Percentiles rank a stretch among this genome's conserved stretches.
Conservation (phyloP, 1,284 basidiomycete genomes). For the Apiotrichum porosum region DNA sequence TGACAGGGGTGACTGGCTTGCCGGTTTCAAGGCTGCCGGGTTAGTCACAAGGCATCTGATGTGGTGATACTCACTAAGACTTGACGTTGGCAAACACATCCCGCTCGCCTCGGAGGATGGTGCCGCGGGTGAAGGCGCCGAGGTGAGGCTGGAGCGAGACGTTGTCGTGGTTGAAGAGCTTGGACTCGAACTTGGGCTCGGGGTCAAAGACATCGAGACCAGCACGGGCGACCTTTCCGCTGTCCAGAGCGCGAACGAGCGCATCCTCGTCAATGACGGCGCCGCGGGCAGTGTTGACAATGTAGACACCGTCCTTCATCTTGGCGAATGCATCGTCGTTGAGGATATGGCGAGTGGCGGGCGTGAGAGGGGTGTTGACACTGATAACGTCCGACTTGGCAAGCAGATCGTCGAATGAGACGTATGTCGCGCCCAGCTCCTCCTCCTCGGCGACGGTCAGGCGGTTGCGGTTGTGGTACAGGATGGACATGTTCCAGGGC, state of each 20-base stretch:
- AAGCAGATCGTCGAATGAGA: constrained; percentile 39
- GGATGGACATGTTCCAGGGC: constrained; percentile 26
- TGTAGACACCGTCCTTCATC: constrained; percentile 42
- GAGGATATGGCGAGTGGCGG: constrained; percentile 30
- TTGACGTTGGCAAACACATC: constrained; percentile 26
- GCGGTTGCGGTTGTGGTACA: constrained; percentile 26
- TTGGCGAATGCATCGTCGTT: constrained; percentile 32
- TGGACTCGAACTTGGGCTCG: constrained; percentile 22
- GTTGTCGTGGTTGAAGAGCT: constrained; percentile 11
- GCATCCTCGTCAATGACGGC: constrained; percentile 42
- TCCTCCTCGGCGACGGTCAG: constrained; percentile 23
- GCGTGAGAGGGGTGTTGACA: constrained; percentile 34
- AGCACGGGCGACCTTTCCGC: constrained; percentile 31
- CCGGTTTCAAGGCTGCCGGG: constrained; percentile 20
- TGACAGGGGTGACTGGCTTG: constrained; percentile 22
- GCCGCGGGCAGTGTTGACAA: constrained; percentile 43
- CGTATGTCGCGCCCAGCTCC: constrained; percentile 21
- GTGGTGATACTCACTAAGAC: constrained; percentile 19
- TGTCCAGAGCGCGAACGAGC: constrained; percentile 37
- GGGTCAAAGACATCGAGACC: constrained; percentile 39
- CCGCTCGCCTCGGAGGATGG: constrained; percentile 17
- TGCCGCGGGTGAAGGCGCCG: constrained; percentile 21
- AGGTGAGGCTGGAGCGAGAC: constrained; percentile 31
- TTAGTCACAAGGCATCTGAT: no score
- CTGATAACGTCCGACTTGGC: constrained; percentile 33